Conservation (phyloP, 208 protist species). For the Leishmania aethiopica region DNA sequence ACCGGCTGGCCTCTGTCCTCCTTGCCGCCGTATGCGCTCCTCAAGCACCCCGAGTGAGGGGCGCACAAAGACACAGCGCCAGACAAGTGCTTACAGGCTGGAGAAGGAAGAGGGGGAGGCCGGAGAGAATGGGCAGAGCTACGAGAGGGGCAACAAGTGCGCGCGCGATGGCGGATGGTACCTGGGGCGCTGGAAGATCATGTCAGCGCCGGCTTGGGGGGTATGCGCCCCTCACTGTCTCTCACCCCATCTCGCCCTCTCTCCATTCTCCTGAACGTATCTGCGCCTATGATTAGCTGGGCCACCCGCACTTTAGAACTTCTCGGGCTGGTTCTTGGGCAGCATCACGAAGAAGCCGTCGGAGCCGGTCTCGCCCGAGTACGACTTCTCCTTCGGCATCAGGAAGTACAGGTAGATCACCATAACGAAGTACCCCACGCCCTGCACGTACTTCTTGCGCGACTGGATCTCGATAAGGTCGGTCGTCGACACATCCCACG, state of each 20-base stretch:
- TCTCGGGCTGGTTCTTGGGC: conserved; percentile 86
- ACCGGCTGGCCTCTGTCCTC: background rate
- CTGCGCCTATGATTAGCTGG: background rate
- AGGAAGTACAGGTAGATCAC: conserved; percentile 87
- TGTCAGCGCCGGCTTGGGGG: background rate
- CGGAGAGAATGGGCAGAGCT: background rate
- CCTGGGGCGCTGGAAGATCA: background rate
- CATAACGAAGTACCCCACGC: conserved; percentile 65
- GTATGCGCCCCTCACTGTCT: background rate
- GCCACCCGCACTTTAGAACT: conserved; percentile 55
- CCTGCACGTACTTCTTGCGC: conserved; percentile 88
- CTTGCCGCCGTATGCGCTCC: background rate
- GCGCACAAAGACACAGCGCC: too few species aligned
- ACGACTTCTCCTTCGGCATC: conserved; percentile 93
- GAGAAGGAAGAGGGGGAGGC: background rate
- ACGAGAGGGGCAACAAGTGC: background rate
- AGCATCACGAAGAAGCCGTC: conserved; percentile 87
- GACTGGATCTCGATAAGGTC: conserved; percentile 90
- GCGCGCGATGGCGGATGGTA: background rate
- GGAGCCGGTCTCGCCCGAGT: conserved; percentile 78
- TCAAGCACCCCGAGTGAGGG: background rate
- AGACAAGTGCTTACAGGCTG: background rate
- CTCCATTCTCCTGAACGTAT: background rate
- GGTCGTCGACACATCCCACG: conserved; percentile 89
- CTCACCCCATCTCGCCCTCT: background rate